Base-by-base conservation (phyloP, 345 rosid species). In the Mallotus nudiflorus region DNA sequence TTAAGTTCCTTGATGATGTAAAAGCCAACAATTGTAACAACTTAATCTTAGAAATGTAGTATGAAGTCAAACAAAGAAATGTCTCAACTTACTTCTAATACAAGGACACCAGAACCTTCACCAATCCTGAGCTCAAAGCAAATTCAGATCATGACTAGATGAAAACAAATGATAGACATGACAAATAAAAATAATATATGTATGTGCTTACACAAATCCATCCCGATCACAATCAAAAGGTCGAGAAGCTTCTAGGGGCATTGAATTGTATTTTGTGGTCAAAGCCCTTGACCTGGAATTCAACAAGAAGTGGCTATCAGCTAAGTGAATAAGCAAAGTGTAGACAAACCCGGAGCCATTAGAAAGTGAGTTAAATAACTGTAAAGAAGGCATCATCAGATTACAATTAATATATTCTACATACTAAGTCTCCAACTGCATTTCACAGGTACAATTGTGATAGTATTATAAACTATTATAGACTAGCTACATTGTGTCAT, bases 221-320 rank as follows among this genome's bases (percentile, higher is more conserved):
- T 95, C 99, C 49, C 97, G 87, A 37, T 69, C 97, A 73, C 85
- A 78, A 82, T 95, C 99, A 80, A 95, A 95, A 50, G 99, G 97
- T 44, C 97, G 88, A 31, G 97, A 91, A 74, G 98, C 95, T 85
- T 94, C 97, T 81, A 73, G 69, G 4, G 97, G 98, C 12, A 78
- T 65, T 66, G 92, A 80, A 77, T 88, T 94, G 80, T 87, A 86
- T 81, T 84, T 90, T 1, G 96, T 83, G 37, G 93, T 86, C 84
- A 94, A 81, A 77, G 98, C 97, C 82, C 97, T 91, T 33, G 87
- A 82, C 83, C 97, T 94, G 82, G 58, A 82, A 54, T 54, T 53
- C 52, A 68, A n/a, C 65, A 66, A 29, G 56, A 61, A 57, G 48
- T 19, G 27, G 49, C 60, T 62, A 68, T 50, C 33, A 40, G 66